These are phyloP conservation scores for Scheffersomyces titani DNA, from an alignment of 1,139 yeast genomes.

Conservation along the genomic window DNA sequence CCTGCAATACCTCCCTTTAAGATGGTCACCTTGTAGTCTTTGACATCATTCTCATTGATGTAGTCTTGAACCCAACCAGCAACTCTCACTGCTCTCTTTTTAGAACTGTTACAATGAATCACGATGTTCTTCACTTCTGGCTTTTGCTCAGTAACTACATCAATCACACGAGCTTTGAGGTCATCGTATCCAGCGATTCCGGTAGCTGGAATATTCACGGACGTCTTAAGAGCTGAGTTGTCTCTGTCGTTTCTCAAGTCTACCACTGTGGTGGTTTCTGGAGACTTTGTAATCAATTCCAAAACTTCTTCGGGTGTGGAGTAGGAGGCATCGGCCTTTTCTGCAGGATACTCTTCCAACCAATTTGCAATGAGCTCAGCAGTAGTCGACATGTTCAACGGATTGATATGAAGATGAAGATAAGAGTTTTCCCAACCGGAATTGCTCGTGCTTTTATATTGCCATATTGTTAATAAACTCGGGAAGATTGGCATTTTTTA, in stretches of 20 bases:
- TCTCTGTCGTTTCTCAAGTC: constrained; percentile 12
- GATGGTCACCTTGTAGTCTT: constrained; percentile 7
- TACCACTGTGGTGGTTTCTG: constrained; percentile 5
- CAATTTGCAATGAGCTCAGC: constrained; percentile 2
- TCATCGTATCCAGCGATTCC: constrained; percentile 5
- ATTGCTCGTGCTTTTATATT: not conserved
- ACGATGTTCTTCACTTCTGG: constrained; percentile 5
- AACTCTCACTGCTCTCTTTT: constrained; percentile 9
- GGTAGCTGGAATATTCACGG: constrained; percentile 10
- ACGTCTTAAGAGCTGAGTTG: constrained; percentile 4
- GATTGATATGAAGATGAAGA: not conserved
- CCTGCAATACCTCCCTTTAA: constrained; percentile 10
- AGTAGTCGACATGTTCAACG: not conserved
- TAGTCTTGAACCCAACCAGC: constrained; percentile 12
- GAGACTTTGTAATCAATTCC: constrained; percentile 2
- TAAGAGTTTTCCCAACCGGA: not conserved
- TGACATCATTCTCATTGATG: constrained; percentile 4
- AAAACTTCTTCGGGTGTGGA: constrained; percentile 7
- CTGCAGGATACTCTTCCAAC: constrained; percentile 7
- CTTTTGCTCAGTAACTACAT: constrained; percentile 4
- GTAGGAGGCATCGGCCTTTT: constrained; percentile 5
- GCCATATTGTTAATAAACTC: not conserved
- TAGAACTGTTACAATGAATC: constrained; percentile 12
- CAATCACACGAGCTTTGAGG: constrained; percentile 5
- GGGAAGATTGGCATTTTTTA: not conserved